These are phyloP conservation scores for Thermochaetoides thermophila DNA, from an alignment of 495 filamentous ascomycete species.

Conservation along the genomic window DNA sequence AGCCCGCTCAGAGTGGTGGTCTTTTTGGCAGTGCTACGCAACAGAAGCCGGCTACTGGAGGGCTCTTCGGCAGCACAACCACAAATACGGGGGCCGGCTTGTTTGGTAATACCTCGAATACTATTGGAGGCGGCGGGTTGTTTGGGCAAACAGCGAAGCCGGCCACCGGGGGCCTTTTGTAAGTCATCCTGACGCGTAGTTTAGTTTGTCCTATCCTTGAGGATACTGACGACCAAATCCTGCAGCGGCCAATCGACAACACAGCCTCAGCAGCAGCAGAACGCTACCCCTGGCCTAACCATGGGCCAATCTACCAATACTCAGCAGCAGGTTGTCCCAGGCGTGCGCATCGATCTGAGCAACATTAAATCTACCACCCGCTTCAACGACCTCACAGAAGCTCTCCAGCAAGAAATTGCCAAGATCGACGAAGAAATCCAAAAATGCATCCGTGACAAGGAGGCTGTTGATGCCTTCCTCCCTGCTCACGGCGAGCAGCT, in stretches of 20 bases:
- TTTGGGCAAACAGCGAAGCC: constrained; percentile 27
- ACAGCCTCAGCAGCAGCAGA: constrained; percentile 7
- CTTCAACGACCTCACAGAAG: constrained; percentile 73
- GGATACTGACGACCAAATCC: not conserved
- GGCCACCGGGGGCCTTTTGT: constrained; percentile 33
- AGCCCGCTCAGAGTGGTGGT: constrained; percentile 18
- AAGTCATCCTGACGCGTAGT: constrained; percentile 21
- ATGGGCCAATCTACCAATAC: constrained; percentile 31
- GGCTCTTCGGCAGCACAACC: constrained; percentile 14
- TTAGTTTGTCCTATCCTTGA: not conserved
- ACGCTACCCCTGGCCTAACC: constrained; percentile 20
- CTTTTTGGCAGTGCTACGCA: constrained; percentile 12
- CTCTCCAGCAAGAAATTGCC: constrained; percentile 63
- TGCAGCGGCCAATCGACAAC: constrained; percentile 27
- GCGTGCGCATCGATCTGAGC: constrained; percentile 61
- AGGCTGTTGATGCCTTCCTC: constrained; percentile 44
- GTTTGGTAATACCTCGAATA: constrained; percentile 18
- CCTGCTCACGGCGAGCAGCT: constrained; percentile 51
- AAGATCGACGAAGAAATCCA: constrained; percentile 59
- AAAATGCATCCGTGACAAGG: constrained; percentile 44
- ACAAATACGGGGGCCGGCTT: constrained; percentile 13
- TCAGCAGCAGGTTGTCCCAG: constrained; percentile 41
- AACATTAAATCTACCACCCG: constrained; percentile 74
- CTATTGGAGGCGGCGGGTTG: constrained; percentile 30
- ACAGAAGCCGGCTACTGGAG: constrained; percentile 17